A percentile compares a stretch with the other conserved stretches of the same genome.
These are phyloP conservation scores for Volvox africanus DNA, from an alignment of 139 green algal species.

Conservation along the genomic window DNA sequence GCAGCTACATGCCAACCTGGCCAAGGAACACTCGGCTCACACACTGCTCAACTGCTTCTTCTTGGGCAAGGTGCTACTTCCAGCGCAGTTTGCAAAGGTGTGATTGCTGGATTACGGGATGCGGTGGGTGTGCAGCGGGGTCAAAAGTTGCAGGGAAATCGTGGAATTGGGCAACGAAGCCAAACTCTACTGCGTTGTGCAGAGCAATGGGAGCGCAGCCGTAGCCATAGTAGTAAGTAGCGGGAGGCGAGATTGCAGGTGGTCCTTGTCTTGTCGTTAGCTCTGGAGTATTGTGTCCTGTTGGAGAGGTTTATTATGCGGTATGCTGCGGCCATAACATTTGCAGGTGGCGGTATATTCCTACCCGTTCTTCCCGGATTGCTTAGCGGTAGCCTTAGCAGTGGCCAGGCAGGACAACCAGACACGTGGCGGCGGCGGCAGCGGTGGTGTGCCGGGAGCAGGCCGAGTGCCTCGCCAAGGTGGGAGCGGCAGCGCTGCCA, in stretches of 20 bases:
- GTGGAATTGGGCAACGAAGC: too few species aligned
- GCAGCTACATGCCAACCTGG: constrained; percentile 12
- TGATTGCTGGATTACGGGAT: not conserved
- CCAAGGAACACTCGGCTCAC: constrained; percentile 40
- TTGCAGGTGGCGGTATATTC: constrained; percentile 29
- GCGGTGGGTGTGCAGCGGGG: too few species aligned
- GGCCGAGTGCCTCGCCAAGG: too few species aligned
- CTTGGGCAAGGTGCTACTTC: constrained; percentile 44
- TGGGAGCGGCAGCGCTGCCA: not conserved
- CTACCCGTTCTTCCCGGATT: constrained; percentile 43
- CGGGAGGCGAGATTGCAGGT: too few species aligned
- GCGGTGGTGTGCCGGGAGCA: not conserved
- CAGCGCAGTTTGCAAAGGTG: constrained; percentile 46
- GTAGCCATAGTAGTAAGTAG: too few species aligned
- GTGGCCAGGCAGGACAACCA: not conserved
- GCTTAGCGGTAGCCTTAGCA: constrained; percentile 11
- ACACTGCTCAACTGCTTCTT: constrained; percentile 46
- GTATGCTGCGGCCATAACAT: not conserved
- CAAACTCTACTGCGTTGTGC: too few species aligned
- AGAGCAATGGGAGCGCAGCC: too few species aligned
- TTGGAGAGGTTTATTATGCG: too few species aligned
- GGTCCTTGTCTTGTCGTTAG: too few species aligned
- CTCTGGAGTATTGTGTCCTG: too few species aligned
- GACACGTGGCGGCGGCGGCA: not conserved
- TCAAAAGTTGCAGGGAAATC: too few species aligned